Conservation (phyloP, 1,139 yeast genomes). For the Diutina neorugosa region DNA sequence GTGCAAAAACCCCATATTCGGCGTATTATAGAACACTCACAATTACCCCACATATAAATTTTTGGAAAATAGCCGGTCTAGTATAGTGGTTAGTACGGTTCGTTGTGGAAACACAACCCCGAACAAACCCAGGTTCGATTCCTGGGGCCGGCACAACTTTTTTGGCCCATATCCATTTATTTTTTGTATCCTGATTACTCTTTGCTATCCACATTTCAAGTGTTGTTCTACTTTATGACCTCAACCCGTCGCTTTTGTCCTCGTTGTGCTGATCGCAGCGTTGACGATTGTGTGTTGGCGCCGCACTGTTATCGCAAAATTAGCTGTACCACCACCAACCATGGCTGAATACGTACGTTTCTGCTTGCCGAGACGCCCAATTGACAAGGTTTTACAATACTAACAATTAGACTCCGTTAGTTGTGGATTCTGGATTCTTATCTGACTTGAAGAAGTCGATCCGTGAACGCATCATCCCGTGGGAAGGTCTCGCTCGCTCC, state of each 20-base stretch:
- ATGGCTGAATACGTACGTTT: conserved; percentile 3
- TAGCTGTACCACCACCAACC: background rate
- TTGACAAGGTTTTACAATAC: background rate
- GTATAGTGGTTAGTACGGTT: conserved; percentile 1
- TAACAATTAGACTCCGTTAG: conserved; percentile 10
- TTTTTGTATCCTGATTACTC: background rate
- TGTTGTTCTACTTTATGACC: no score
- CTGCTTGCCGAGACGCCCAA: background rate
- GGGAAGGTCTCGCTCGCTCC: conserved; percentile 85
- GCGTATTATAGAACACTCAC: no score
- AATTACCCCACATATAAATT: no score
- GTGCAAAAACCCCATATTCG: no score
- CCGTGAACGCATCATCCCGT: conserved; percentile 75
- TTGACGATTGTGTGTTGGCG: background rate
- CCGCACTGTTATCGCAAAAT: background rate
- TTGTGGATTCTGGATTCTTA: conserved; percentile 51
- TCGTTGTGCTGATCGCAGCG: background rate
- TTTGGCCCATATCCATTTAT: background rate
- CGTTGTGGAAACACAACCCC: background rate
- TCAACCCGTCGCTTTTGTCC: no score
- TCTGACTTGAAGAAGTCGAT: conserved; percentile 66
- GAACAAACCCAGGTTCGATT: conserved; percentile 1
- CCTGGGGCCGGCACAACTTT: conserved; percentile 16
- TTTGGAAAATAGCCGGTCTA: conserved; percentile 1
- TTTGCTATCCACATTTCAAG: background rate